A percentile compares a stretch with the other conserved stretches of the same genome.
Evolutionary conservation across 306 rosid species (phyloP).

Genomic region (Lithocarpus polystachyus): DNA sequence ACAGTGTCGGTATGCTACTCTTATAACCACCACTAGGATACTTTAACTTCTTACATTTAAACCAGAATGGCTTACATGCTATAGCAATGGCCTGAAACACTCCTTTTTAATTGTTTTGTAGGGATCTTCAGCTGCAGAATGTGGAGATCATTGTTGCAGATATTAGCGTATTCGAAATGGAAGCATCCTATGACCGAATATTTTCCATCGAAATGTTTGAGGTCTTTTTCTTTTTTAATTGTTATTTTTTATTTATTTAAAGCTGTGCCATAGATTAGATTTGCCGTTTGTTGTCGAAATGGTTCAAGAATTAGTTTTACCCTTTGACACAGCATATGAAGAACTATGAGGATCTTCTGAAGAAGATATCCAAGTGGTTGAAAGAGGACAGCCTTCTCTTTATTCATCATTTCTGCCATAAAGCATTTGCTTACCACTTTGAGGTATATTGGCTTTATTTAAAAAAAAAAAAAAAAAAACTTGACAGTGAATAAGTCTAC

Average conservation of each 20-base stretch:
- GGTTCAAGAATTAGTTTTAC: slow-evolving; percentile 5
- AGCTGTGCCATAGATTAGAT: neutral
- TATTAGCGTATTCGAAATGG: slow-evolving; percentile 73
- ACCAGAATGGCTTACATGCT: neutral
- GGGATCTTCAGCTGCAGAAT: slow-evolving; percentile 64
- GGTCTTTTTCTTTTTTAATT: slow-evolving; percentile 29
- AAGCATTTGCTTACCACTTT: slow-evolving; percentile 82
- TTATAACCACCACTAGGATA: neutral
- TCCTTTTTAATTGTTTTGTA: slow-evolving; percentile 18
- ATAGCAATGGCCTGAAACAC: slow-evolving; percentile 14
- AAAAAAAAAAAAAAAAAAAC: too few species aligned
- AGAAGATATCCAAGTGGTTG: slow-evolving; percentile 90
- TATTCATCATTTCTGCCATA: slow-evolving; percentile 82
- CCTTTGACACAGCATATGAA: slow-evolving; percentile 76
- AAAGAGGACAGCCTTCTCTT: slow-evolving; percentile 71
- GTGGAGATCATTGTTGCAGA: slow-evolving; percentile 78
- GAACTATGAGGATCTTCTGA: slow-evolving; percentile 81
- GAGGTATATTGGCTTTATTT: slow-evolving; percentile 50
- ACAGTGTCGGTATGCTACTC: slow-evolving; percentile 45
- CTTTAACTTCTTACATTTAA: neutral
- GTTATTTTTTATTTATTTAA: neutral
- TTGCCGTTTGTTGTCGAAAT: neutral
- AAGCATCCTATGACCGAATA: slow-evolving; percentile 74
- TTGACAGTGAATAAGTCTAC: neutral
- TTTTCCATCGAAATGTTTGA: slow-evolving; percentile 93